phyloP scores from a whole-genome alignment of 2,329 filamentous ascomycete genomes.

The Stylonectria norvegica region DNA sequence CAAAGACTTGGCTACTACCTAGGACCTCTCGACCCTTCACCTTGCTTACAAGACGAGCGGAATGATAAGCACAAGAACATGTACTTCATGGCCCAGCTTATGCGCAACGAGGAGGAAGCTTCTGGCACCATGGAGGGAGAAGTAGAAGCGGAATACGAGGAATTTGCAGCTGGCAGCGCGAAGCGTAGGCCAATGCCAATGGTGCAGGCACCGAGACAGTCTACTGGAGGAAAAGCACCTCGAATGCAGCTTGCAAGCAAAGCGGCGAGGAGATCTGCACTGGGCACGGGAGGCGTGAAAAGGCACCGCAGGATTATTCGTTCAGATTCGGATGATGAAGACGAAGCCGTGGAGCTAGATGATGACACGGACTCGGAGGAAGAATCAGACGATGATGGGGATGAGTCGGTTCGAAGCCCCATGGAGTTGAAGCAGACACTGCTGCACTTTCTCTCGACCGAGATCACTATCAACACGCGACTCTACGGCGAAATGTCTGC shows the following conservation, averaged over 20 bases:
- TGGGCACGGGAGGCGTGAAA: neutral
- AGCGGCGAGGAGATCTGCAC: neutral
- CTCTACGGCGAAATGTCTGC: slow-evolving; percentile 45
- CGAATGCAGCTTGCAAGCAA: slow-evolving; percentile 6
- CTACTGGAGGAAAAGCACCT: neutral
- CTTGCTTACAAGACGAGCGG: slow-evolving; percentile 30
- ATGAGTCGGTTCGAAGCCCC: slow-evolving; percentile 28
- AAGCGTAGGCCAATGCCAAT: slow-evolving; percentile 5
- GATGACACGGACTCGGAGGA: slow-evolving; percentile 7
- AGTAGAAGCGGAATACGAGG: slow-evolving; percentile 36
- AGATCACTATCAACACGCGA: slow-evolving; percentile 43
- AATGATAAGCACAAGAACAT: slow-evolving; percentile 22
- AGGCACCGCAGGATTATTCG: neutral
- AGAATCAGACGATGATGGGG: slow-evolving; percentile 6
- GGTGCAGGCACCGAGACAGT: neutral
- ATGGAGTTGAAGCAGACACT: slow-evolving; percentile 46
- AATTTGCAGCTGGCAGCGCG: neutral
- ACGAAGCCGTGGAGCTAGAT: neutral
- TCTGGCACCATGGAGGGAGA: slow-evolving; percentile 32
- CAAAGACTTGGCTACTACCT: slow-evolving; percentile 37
- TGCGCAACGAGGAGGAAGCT: slow-evolving; percentile 29
- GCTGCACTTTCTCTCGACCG: slow-evolving; percentile 46
- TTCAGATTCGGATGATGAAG: neutral
- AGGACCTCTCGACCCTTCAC: slow-evolving; percentile 12
- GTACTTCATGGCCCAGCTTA: slow-evolving; percentile 45